Evolutionary conservation across 805 yeast species (phyloP), one percentile per base, ranked within the genome.

Genomic region (Babjeviella inositovora): DNA sequence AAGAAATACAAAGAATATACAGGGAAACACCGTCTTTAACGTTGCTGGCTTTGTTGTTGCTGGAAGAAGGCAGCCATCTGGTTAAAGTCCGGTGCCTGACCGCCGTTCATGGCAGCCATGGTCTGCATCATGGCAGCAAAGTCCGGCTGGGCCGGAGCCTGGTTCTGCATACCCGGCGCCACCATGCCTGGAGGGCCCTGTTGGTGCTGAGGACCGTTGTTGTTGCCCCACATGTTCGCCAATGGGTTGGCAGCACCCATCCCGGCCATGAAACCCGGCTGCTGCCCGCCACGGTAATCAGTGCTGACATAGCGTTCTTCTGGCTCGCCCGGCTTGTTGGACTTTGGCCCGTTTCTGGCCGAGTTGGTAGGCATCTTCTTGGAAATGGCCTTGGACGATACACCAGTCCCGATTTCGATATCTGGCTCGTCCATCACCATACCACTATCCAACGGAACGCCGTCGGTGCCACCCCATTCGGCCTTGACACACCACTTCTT

Each of bases 401-500:
- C 79, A 31, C 96, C 96, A 22, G 81, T 71, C 23, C 97, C 97
- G 25, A 90, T 80, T 45, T 85, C 95, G 37, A 87, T 90, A 52
- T 90, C 98, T 3, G 98, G 98, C 50, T 90, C 98, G 45, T 90
- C 97, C 43, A 90, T 68, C 9, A 74, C 80, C 39, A 81, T 52
- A 24, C 93, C 93, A 20, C 80, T 62, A 29, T 55, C 70, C 29
- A 90, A 48, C 6, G 85, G 82, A 40, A 61, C 66, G 11, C 94
- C 96, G 23, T 87, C 93, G 20, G 95, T 77, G 37, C 98, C 98
- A 34, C 98, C 98, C 84, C 93, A 84, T 47, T 81, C 87, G 4
- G 97, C 95, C 28, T 63, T 55, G 17, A 69, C 76, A 8, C 81
- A 67, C 98, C 98, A 90, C 31, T 75, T 59, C 39, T 62, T 69